These are phyloP conservation scores for Trichoderma atrobrunneum DNA, from an alignment of 2,329 filamentous ascomycete genomes.

Conservation along the genomic window DNA sequence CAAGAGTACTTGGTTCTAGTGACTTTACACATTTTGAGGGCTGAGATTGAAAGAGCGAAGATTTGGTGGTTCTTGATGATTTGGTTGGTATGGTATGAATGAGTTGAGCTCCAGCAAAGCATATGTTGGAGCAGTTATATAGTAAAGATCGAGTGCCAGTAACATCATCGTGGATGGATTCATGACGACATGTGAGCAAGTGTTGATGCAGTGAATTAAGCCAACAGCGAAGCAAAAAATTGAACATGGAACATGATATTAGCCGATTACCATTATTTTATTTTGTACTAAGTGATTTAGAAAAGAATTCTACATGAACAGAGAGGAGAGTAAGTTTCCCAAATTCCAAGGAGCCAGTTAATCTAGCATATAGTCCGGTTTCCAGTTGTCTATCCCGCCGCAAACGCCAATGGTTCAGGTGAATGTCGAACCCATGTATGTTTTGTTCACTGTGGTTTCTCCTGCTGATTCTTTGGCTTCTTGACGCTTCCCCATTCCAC, in stretches of 20 bases:
- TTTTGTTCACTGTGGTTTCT: not conserved
- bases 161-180: not conserved
- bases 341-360: not conserved
- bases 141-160: not conserved
- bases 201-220: not conserved
- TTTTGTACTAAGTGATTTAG: not conserved
- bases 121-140: not conserved
- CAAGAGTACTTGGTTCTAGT: not conserved
- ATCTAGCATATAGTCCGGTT: not conserved
- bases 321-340: not conserved
- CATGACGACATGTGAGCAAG: not conserved
- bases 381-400: not conserved
- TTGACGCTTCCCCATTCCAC: slow-evolving; percentile 70
- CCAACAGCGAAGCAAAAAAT: not conserved
- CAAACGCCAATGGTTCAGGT: not conserved
- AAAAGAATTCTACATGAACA: not conserved
- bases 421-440: not conserved
- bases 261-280: not conserved
- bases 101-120: not conserved
- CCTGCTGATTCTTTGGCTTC: slow-evolving; percentile 35
- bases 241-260: not conserved
- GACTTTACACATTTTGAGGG: not conserved
- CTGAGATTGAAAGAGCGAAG: not conserved
- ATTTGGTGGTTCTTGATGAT: not conserved
- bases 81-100: not conserved